These are phyloP conservation scores for Talaromyces liani DNA, from an alignment of 495 filamentous ascomycete species.

Conservation along the genomic window DNA sequence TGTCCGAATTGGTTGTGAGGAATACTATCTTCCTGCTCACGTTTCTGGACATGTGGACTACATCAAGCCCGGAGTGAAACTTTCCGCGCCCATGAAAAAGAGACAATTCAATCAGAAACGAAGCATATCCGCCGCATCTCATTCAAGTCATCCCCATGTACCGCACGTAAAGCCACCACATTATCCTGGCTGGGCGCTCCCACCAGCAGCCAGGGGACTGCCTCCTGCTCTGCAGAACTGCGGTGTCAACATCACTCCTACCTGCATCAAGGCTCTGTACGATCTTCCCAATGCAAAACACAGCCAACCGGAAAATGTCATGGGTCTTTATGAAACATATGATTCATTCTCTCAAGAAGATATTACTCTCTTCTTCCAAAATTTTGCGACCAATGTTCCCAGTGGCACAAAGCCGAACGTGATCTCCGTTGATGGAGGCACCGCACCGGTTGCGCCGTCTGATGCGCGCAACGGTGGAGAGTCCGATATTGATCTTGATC, in stretches of 20 bases:
- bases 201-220: conserved; percentile 12
- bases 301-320: conserved; percentile 31
- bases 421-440: conserved; percentile 35
- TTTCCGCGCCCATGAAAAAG: conserved; percentile 21
- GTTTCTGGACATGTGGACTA: conserved; percentile 50
- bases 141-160: conserved; percentile 15
- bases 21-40: conserved; percentile 46
- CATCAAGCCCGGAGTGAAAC: conserved; percentile 49
- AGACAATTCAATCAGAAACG: neutral
- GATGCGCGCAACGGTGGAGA: conserved; percentile 25
- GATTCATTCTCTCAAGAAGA: conserved; percentile 46
- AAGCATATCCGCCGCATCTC: neutral
- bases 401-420: conserved; percentile 34
- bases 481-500: conserved; percentile 37
- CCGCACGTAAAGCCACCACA: neutral
- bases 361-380: conserved; percentile 49
- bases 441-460: conserved; percentile 22
- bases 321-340: conserved; percentile 45
- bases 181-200: conserved; percentile 30
- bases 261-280: conserved; percentile 48
- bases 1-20: conserved; percentile 41
- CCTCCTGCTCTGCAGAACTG: conserved; percentile 25
- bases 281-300: conserved; percentile 31
- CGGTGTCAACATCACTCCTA: conserved; percentile 40
- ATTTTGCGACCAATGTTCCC: conserved; percentile 33